Conservation (phyloP, 306 rosid species). For the Pyrus communis region DNA sequence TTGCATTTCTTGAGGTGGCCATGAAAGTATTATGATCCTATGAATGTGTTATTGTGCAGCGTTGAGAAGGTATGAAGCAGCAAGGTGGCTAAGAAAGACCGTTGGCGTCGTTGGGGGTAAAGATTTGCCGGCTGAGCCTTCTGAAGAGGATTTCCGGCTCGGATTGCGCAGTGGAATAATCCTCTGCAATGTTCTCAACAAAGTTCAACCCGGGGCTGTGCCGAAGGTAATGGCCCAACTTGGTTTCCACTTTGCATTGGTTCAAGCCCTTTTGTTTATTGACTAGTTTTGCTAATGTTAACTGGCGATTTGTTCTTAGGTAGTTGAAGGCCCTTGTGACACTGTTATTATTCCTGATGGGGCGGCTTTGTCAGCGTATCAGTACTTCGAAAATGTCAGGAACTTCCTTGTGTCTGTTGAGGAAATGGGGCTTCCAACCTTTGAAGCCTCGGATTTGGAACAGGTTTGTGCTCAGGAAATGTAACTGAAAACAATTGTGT, state of each 20-base stretch:
- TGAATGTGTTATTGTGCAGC: slow-evolving; percentile 35
- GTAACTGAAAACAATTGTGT: too few relatives aligned
- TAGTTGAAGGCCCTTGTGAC: slow-evolving; percentile 50
- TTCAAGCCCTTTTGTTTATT: not conserved
- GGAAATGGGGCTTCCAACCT: slow-evolving; percentile 68
- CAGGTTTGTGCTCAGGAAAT: slow-evolving; percentile 34
- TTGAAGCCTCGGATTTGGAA: slow-evolving; percentile 83
- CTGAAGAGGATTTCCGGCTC: slow-evolving; percentile 80
- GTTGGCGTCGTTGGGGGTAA: slow-evolving; percentile 79
- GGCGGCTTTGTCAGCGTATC: slow-evolving; percentile 57
- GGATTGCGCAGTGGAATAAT: slow-evolving; percentile 86
- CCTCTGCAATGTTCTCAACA: slow-evolving; percentile 81
- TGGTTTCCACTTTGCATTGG: not conserved
- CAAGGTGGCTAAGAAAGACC: slow-evolving; percentile 68
- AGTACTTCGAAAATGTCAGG: slow-evolving; percentile 53
- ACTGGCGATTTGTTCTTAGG: slow-evolving; percentile 21
- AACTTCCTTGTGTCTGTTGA: slow-evolving; percentile 51
- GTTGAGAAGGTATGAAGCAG: slow-evolving; percentile 83
- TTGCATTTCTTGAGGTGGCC: not conserved
- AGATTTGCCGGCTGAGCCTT: slow-evolving; percentile 85
- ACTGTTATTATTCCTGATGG: slow-evolving; percentile 42
- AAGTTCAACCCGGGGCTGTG: slow-evolving; percentile 70
- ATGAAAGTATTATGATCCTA: not conserved
- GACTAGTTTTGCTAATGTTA: slow-evolving; percentile 6
- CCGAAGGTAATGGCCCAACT: slow-evolving; percentile 40